These are phyloP conservation scores for Ramichloridium luteum DNA, from an alignment of 2,329 filamentous ascomycete species.

Conservation along the genomic window DNA sequence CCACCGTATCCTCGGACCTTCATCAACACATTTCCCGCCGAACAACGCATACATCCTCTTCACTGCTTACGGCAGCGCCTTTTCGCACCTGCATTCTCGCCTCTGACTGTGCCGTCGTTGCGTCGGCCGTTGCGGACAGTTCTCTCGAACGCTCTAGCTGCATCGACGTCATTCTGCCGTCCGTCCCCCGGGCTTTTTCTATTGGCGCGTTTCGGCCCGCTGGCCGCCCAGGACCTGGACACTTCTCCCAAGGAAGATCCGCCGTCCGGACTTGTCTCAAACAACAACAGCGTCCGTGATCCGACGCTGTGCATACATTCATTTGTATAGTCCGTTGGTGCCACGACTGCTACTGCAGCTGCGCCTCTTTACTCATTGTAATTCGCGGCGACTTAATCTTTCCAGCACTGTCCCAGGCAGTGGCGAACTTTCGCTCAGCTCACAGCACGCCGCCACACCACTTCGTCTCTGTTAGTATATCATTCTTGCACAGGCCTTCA, in stretches of 20 bases:
- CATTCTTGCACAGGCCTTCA: no score
- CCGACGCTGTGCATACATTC: conserved; percentile 1
- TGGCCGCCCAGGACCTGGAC: background rate
- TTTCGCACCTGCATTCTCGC: background rate
- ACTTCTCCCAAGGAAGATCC: no score
- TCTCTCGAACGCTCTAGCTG: background rate
- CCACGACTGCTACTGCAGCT: background rate
- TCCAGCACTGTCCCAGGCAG: background rate
- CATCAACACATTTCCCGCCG: no score
- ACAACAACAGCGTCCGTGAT: no score
- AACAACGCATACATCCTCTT: background rate
- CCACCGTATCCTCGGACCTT: no score
- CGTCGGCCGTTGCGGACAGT: background rate
- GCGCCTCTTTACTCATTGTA: background rate
- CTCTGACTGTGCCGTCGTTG: background rate
- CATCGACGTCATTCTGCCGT: conserved; percentile 1
- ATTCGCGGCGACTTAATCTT: conserved; percentile 2
- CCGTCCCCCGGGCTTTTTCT: background rate
- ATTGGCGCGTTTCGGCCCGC: background rate
- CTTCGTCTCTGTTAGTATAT: background rate
- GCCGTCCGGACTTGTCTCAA: no score
- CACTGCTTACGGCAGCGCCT: background rate
- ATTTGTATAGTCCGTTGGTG: background rate
- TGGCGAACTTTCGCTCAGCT: background rate
- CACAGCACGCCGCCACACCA: background rate